Percentiles rank a stretch among this genome's conserved stretches.
Conservation (phyloP, 495 filamentous ascomycete genomes). For the Penicillium angulare region DNA sequence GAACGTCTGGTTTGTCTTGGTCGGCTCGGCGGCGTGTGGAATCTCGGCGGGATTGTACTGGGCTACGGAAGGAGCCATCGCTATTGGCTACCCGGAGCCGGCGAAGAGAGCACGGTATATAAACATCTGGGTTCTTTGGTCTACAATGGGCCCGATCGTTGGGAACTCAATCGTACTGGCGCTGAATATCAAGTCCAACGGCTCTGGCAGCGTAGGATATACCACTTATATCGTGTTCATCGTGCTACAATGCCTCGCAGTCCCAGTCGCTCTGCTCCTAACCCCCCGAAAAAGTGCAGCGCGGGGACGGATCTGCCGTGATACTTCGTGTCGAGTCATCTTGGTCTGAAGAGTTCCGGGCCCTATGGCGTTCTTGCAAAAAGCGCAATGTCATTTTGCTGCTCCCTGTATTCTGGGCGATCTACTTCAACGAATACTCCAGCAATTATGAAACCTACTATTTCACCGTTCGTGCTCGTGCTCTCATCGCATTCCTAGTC, state of each 20-base stretch:
- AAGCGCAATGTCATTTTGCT: conserved; percentile 19
- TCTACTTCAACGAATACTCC: conserved; percentile 35
- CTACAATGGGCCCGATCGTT: conserved; percentile 54
- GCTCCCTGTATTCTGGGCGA: conserved; percentile 35
- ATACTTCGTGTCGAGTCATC: conserved; percentile 40
- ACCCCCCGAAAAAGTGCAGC: conserved; percentile 53
- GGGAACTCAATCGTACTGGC: conserved; percentile 55
- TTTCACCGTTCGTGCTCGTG: conserved; percentile 37
- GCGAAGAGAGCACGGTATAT: conserved; percentile 55
- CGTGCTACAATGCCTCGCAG: conserved; percentile 54
- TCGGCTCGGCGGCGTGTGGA: conserved; percentile 63
- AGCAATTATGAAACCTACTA: conserved; percentile 34
- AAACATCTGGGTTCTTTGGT: conserved; percentile 55
- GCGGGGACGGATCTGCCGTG: conserved; percentile 53
- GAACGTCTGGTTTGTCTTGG: conserved; percentile 60
- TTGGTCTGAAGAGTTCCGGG: conserved; percentile 21
- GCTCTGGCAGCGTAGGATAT: not conserved
- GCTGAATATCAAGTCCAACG: not conserved
- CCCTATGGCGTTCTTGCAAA: conserved; percentile 1
- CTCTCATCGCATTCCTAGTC: conserved; percentile 30
- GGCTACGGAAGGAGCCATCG: conserved; percentile 63
- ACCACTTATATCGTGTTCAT: conserved; percentile 59
- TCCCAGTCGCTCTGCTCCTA: conserved; percentile 50
- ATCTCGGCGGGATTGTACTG: conserved; percentile 65
- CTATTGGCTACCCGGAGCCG: conserved; percentile 60